Evolutionary conservation across 1,284 basidiomycete species (phyloP), one percentile per base, ranked within the genome.

Genomic region (Ceratobasidium sp.): DNA sequence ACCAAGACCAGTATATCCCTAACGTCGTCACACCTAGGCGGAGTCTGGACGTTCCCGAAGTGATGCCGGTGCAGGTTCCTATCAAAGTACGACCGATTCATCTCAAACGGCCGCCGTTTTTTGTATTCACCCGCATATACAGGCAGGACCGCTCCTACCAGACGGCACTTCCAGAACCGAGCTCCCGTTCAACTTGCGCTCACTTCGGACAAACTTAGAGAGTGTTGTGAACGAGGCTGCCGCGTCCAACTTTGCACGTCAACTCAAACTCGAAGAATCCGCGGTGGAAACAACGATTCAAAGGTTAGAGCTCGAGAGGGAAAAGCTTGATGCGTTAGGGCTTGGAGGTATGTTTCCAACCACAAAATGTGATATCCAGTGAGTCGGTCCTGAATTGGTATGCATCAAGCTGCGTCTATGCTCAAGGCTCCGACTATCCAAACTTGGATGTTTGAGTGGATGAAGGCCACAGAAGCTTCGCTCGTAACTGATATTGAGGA

Each of bases 381-480:
- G 13, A 33, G 9, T 53, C 12, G 55, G 28, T n/a, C 39, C 9
- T 42, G 28, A 39, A 70, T 42, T 12, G 23, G 33, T 18, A 39
- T 18, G 66, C 49, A 33, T 60, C 66, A 33, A 75, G 73, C 73
- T 39, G 39, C 49, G 28, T 58, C 73, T 18, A 56, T 42, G 51
- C 86, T 95, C 28, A 87, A 88, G 72, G 86, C 88, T 46, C 86
- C 85, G 40, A 89, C 90, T 79, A 86, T 98, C 23, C 92, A 94
- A 82, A 86, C 86, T 42, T 94, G 94, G 93, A 96, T 97, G 95
- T 94, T 94, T 91, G 87, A 91, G 2, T 98, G 96, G 96, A 91
- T 96, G 81, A 83, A 87, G n/a, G 89, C 89, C 76, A 88, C 97
- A 40, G 86, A 89, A 44, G 84, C 78, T 1, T 86, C 90, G 18